A percentile compares a stretch with the other conserved stretches of the same genome.
These are phyloP conservation scores for Smallanthus sonchifolius DNA, from an alignment of 129 eudicot genomes.

Conservation along the genomic window DNA sequence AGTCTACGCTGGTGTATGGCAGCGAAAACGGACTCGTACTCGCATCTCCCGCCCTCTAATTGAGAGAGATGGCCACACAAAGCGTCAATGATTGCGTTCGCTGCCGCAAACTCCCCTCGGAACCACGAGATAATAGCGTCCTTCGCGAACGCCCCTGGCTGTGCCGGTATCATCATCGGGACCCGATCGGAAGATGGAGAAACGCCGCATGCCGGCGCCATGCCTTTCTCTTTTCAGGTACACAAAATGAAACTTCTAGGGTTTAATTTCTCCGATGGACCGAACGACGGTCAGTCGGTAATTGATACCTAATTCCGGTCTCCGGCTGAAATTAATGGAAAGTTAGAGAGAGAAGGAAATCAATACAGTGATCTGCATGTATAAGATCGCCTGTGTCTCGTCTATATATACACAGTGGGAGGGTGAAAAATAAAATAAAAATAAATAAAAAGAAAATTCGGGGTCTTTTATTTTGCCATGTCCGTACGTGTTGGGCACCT, in stretches of 20 bases:
- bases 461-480: slow-evolving; percentile 2
- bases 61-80: slow-evolving; percentile 68
- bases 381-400: slow-evolving; percentile 14
- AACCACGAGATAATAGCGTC: slow-evolving; percentile 92
- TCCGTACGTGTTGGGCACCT: slow-evolving; percentile 28
- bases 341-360: slow-evolving; percentile 12
- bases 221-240: slow-evolving; percentile 6
- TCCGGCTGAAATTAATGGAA: slow-evolving; percentile 1
- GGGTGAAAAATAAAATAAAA: background rate
- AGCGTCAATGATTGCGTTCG: slow-evolving; percentile 95
- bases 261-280: background rate
- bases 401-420: slow-evolving; percentile 10
- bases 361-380: slow-evolving; percentile 16
- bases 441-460: background rate
- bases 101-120: slow-evolving; percentile 98
- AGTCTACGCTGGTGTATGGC: slow-evolving; percentile 77
- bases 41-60: slow-evolving; percentile 40
- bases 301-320: background rate
- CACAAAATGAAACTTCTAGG: background rate
- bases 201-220: slow-evolving; percentile 81
- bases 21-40: slow-evolving; percentile 62
- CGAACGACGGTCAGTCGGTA: slow-evolving; percentile 12
- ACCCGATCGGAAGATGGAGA: slow-evolving; percentile 39
- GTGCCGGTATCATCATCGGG: slow-evolving; percentile 37
- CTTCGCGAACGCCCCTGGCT: slow-evolving; percentile 43